Percentiles rank a stretch among this genome's conserved stretches.
Evolutionary conservation across 805 yeast genomes (phyloP).

Genomic region (Kuraishia piskuri): DNA sequence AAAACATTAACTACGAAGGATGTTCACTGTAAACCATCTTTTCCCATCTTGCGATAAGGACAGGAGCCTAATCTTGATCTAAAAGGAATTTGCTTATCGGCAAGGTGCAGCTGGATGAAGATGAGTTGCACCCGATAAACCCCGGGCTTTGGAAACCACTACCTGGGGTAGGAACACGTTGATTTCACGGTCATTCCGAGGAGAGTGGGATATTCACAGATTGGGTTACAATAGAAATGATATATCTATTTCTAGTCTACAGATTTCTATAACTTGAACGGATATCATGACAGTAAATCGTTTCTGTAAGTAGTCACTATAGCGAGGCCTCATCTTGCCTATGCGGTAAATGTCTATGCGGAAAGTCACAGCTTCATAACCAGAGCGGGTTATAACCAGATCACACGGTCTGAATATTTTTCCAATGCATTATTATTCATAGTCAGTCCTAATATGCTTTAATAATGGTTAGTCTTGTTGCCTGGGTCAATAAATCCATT

Average conservation of each 20-base stretch:
- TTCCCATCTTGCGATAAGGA: no score
- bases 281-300: not conserved
- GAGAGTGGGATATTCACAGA: not conserved
- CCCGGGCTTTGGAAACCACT: not conserved
- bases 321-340: not conserved
- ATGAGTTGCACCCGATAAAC: not conserved
- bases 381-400: not conserved
- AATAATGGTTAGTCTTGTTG: not conserved
- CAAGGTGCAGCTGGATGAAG: not conserved
- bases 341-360: no score
- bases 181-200: no score
- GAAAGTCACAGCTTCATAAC: no score
- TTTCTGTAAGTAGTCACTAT: not conserved
- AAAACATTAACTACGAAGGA: no score
- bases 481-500: not conserved
- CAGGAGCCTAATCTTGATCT: not conserved
- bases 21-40: no score
- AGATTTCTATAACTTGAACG: not conserved
- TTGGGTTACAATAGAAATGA: not conserved
- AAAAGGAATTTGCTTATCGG: not conserved
- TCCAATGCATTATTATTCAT: no score
- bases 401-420: no score
- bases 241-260: not conserved
- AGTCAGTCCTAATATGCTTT: not conserved
- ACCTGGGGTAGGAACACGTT: not conserved